phyloP scores from a whole-genome alignment of 345 rosid species.

The Raphanus raphanistrum region DNA sequence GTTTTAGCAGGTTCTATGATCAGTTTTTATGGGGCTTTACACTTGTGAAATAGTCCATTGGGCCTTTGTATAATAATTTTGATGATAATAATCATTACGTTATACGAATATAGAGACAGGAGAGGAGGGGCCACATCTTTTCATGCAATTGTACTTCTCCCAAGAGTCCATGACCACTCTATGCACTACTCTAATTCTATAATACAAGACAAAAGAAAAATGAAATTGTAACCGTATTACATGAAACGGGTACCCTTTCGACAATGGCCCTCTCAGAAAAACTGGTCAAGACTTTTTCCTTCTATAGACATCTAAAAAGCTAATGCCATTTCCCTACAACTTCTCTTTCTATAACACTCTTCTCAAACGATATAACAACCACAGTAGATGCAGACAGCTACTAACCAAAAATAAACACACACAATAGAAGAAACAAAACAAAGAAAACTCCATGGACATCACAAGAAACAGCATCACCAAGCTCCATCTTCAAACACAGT shows the following conservation, averaged over 20 bases:
- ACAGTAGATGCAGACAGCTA: slow-evolving; percentile 20
- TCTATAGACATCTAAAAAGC: slow-evolving; percentile 33
- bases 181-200: slow-evolving; percentile 23
- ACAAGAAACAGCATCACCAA: slow-evolving; percentile 28
- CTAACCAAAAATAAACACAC: slow-evolving; percentile 10
- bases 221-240: not conserved
- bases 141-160: slow-evolving; percentile 33
- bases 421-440: slow-evolving; percentile 10
- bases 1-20: not conserved
- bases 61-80: not conserved
- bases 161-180: slow-evolving; percentile 27
- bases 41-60: not conserved
- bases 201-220: not conserved
- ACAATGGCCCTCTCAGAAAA: slow-evolving; percentile 30
- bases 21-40: not conserved
- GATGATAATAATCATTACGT: not conserved
- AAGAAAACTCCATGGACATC: slow-evolving; percentile 27
- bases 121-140: slow-evolving; percentile 21
- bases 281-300: slow-evolving; percentile 38
- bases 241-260: slow-evolving; percentile 12
- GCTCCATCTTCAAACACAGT: slow-evolving; percentile 26
- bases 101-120: not conserved
- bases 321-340: slow-evolving; percentile 21
- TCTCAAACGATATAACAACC: not conserved
- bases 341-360: slow-evolving; percentile 15